These are phyloP conservation scores for Earliella scabrosa DNA, from an alignment of 1,284 basidiomycete genomes.

Conservation along the genomic window DNA sequence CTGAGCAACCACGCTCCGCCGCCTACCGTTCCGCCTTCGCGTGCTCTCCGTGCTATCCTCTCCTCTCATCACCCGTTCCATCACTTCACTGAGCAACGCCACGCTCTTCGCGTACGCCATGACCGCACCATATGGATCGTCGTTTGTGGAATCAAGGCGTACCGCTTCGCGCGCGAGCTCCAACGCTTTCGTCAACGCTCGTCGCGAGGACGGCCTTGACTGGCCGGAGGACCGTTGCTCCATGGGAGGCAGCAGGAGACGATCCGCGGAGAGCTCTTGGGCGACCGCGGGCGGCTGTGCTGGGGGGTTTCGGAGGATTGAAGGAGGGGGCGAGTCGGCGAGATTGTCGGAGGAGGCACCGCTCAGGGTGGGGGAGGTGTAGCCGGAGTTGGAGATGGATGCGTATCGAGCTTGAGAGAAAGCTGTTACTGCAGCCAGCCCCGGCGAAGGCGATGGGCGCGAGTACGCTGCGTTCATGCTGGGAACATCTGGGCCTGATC, in stretches of 20 bases:
- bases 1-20: conserved; percentile 80
- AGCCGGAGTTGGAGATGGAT: conserved; percentile 39
- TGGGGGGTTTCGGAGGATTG: conserved; percentile 41
- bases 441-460: conserved; percentile 57
- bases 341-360: conserved; percentile 52
- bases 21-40: conserved; percentile 59
- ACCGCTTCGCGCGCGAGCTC: conserved; percentile 86
- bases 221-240: conserved; percentile 42
- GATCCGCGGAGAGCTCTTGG: conserved; percentile 46
- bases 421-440: conserved; percentile 58
- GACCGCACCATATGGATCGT: conserved; percentile 82
- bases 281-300: conserved; percentile 24
- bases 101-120: conserved; percentile 83
- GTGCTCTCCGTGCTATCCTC: conserved; percentile 72
- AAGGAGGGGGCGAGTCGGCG: conserved; percentile 53
- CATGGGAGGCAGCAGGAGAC: conserved; percentile 49
- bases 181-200: conserved; percentile 76
- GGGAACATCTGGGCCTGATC: conserved; percentile 26
- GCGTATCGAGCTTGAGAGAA: conserved; percentile 60
- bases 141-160: conserved; percentile 78
- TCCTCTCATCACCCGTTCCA: conserved; percentile 82
- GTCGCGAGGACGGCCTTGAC: conserved; percentile 67
- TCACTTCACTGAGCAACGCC: conserved; percentile 80
- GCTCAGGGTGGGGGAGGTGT: conserved; percentile 31
- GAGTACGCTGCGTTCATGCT: conserved; percentile 39